Percentiles rank a stretch among this genome's conserved stretches.
phyloP scores from a whole-genome alignment of 106 monocot species.

The Acanthochlamys bracteata region DNA sequence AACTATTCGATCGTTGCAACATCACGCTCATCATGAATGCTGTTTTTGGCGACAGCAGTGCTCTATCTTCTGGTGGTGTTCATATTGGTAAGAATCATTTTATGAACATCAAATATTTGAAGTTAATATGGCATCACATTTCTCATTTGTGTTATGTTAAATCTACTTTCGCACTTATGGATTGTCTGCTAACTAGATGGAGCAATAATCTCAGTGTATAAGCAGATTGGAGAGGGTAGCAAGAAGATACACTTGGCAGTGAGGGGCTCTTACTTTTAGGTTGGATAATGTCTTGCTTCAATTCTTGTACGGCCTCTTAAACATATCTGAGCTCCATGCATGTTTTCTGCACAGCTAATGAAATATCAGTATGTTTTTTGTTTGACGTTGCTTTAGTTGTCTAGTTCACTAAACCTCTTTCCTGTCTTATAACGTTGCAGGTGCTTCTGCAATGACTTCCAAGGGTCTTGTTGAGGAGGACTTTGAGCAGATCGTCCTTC shows the following conservation, averaged over 20 bases:
- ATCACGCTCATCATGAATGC: constrained; percentile 94
- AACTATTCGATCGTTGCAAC: constrained; percentile 82
- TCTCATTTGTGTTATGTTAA: not conserved
- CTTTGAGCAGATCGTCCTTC: constrained; percentile 89
- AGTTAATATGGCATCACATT: not conserved
- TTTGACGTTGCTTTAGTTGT: not conserved
- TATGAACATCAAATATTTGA: too few species aligned
- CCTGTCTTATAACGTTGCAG: not conserved
- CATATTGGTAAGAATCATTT: constrained; percentile 57
- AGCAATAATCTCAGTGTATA: too few species aligned
- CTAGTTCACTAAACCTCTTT: not conserved
- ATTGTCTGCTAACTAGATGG: not conserved
- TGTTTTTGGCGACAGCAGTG: constrained; percentile 97
- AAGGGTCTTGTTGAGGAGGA: constrained; percentile 90
- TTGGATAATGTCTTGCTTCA: too few species aligned
- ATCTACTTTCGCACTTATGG: not conserved
- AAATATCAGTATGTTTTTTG: not conserved
- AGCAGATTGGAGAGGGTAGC: too few species aligned
- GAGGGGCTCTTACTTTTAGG: too few species aligned
- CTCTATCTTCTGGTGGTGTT: constrained; percentile 86
- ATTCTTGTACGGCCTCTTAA: too few species aligned
- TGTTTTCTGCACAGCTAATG: not conserved
- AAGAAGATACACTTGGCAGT: too few species aligned
- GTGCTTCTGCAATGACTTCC: constrained; percentile 15
- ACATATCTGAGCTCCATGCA: too few species aligned